Evolutionary conservation across 805 yeast genomes (phyloP).

Genomic region (Myxozyma vanderwaltii): DNA sequence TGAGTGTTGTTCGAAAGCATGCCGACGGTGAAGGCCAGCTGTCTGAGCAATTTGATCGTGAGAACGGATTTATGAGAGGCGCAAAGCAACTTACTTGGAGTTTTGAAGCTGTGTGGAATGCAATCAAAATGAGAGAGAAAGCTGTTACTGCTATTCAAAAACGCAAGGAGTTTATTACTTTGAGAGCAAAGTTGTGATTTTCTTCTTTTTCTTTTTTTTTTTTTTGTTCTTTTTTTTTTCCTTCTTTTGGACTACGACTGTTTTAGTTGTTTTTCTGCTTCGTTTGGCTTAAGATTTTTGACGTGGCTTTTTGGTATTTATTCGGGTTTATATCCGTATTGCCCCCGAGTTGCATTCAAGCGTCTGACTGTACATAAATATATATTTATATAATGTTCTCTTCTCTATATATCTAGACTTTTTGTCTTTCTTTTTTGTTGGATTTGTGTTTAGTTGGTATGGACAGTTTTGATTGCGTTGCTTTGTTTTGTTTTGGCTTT

Average conservation of each 20-base stretch:
- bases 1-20: constrained; percentile 52
- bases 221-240: background rate
- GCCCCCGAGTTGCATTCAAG: background rate
- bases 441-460: background rate
- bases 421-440: background rate
- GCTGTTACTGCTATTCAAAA: background rate
- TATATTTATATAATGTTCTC: background rate
- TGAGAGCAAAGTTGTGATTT: background rate
- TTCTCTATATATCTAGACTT: background rate
- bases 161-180: constrained; percentile 3
- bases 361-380: constrained; percentile 6
- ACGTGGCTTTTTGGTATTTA: background rate
- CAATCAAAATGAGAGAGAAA: constrained; percentile 47
- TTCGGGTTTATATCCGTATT: background rate
- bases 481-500: background rate
- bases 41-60: constrained; percentile 85
- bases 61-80: constrained; percentile 84
- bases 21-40: constrained; percentile 64
- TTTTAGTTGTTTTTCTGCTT: no score
- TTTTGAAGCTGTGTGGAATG: constrained; percentile 73
- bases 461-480: constrained; percentile 3
- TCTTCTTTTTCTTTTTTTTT: background rate
- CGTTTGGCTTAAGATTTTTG: background rate
- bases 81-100: constrained; percentile 91
- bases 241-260: no score